phyloP scores from a whole-genome alignment of 345 rosid genomes.

The Camelina laxa region DNA sequence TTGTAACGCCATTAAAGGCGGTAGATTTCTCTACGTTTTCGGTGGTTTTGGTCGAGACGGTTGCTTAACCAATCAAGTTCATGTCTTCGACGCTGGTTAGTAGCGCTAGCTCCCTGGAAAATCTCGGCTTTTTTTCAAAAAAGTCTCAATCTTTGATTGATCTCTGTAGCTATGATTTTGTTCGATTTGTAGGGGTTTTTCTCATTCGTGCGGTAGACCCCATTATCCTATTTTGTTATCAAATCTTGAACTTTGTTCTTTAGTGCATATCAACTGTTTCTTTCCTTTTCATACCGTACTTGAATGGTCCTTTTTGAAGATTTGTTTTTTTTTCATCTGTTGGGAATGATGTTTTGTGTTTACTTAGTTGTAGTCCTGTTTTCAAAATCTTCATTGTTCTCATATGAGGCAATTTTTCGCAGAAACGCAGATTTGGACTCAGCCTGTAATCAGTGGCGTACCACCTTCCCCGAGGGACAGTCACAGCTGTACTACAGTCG shows the following conservation, averaged over 20 bases:
- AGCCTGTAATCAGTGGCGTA: constrained; percentile 65
- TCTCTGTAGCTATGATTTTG: constrained; percentile 4
- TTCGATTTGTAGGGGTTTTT: background rate
- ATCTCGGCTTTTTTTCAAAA: background rate
- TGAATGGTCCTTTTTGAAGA: constrained; percentile 6
- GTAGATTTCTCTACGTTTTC: constrained; percentile 81
- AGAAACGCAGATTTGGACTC: constrained; percentile 82
- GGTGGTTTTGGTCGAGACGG: constrained; percentile 85
- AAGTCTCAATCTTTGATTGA: constrained; percentile 34
- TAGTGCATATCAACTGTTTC: background rate
- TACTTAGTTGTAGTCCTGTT: background rate
- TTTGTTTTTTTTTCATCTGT: background rate
- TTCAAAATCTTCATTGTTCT: constrained; percentile 1
- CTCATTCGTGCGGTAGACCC: constrained; percentile 37
- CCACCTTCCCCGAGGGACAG: constrained; percentile 90
- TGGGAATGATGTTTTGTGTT: constrained; percentile 13
- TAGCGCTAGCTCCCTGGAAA: constrained; percentile 3
- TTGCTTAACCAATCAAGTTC: constrained; percentile 92
- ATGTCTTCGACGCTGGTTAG: constrained; percentile 86
- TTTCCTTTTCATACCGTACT: constrained; percentile 3
- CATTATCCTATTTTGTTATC: constrained; percentile 16
- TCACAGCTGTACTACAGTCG: constrained; percentile 85
- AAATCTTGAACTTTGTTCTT: constrained; percentile 14
- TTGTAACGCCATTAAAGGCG: constrained; percentile 88
- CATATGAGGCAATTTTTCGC: constrained; percentile 37